Conservation (phyloP, 2,329 filamentous ascomycete genomes). For the Botrytis medusae region DNA sequence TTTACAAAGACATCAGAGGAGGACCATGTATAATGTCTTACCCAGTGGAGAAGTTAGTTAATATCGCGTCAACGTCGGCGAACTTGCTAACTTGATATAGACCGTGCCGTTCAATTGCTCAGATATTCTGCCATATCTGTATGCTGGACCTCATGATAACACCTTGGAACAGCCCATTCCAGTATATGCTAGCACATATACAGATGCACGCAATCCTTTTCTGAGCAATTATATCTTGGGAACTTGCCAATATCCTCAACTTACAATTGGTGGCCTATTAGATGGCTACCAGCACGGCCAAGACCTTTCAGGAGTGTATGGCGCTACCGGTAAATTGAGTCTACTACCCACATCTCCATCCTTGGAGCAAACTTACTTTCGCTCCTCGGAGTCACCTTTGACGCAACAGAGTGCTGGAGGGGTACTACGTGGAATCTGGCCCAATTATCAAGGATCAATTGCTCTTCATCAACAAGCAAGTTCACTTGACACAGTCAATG, state of each 20-base stretch:
- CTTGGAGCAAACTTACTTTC: conserved; percentile 41
- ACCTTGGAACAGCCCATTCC: conserved; percentile 33
- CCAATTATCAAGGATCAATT: conserved; percentile 38
- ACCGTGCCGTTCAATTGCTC: conserved; percentile 43
- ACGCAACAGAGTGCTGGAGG: conserved; percentile 43
- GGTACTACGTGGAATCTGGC: conserved; percentile 44
- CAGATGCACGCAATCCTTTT: conserved; percentile 42
- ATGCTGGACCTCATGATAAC: conserved; percentile 33
- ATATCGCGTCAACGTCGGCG: background rate
- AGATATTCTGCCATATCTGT: conserved; percentile 42
- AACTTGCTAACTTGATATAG: conserved; percentile 27
- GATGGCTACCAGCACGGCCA: conserved; percentile 43
- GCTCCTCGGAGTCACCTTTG: conserved; percentile 41
- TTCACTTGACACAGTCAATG: conserved; percentile 42
- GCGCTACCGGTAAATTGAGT: conserved; percentile 33
- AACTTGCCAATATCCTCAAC: conserved; percentile 43
- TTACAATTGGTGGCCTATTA: conserved; percentile 43
- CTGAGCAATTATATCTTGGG: conserved; percentile 38
- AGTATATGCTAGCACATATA: conserved; percentile 43
- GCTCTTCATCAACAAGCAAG: conserved; percentile 43
- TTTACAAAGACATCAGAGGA: conserved; percentile 43
- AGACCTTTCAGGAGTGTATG: conserved; percentile 41
- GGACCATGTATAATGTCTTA: conserved; percentile 44
- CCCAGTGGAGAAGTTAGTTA: conserved; percentile 42
- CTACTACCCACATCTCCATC: conserved; percentile 38